phyloP scores from a whole-genome alignment of 1,139 yeast species.

The Sugiyamaella sp. region DNA sequence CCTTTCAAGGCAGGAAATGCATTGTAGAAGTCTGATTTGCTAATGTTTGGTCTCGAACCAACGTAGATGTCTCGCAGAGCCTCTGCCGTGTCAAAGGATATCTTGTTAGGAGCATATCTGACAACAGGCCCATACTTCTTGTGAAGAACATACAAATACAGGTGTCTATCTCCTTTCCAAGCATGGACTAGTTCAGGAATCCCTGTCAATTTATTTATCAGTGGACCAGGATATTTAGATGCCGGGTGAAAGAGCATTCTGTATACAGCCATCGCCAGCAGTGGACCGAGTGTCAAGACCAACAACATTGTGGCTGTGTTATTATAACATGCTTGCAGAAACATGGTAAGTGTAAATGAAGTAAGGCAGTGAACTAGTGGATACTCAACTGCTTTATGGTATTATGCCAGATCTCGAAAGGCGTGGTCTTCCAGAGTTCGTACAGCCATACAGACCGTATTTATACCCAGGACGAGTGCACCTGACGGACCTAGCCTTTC shows the following conservation, averaged over 20 bases:
- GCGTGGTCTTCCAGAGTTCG: too few species aligned
- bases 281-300: background rate
- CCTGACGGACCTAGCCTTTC: slow-evolving; percentile 12
- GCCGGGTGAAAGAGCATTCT: slow-evolving; percentile 25
- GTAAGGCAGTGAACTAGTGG: background rate
- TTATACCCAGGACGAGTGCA: slow-evolving; percentile 1
- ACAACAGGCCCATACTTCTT: slow-evolving; percentile 28
- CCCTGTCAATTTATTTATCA: slow-evolving; percentile 24
- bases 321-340: slow-evolving; percentile 3
- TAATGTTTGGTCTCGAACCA: slow-evolving; percentile 28
- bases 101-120: slow-evolving; percentile 24
- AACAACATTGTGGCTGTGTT: background rate
- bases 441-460: background rate
- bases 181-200: slow-evolving; percentile 27
- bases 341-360: slow-evolving; percentile 4
- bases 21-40: slow-evolving; percentile 28
- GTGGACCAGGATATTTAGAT: slow-evolving; percentile 27
- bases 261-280: slow-evolving; percentile 15
- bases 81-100: slow-evolving; percentile 26
- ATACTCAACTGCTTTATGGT: background rate
- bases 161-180: slow-evolving; percentile 29
- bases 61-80: slow-evolving; percentile 27
- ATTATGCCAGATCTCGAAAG: too few species aligned
- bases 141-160: slow-evolving; percentile 22
- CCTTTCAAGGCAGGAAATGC: slow-evolving; percentile 31